Evolutionary conservation across 2,329 filamentous ascomycete genomes (phyloP).

Genomic region (Curvularia spicifera): DNA sequence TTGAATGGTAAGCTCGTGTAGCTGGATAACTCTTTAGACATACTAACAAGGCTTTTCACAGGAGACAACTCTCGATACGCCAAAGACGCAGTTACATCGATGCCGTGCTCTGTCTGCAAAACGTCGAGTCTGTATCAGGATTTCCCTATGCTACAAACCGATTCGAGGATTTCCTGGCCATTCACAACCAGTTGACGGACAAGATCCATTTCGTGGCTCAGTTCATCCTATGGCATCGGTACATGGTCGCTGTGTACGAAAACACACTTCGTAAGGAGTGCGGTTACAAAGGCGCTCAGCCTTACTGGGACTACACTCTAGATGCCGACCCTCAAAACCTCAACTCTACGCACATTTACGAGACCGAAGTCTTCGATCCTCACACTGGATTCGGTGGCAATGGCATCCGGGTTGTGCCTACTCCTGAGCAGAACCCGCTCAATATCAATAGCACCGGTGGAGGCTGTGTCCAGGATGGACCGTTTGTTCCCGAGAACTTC

Average conservation of each 20-base stretch:
- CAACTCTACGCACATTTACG: conserved; percentile 21
- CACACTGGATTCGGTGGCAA: conserved; percentile 46
- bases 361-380: conserved; percentile 28
- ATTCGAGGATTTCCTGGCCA: conserved; percentile 33
- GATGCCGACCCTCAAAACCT: conserved; percentile 30
- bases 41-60: not conserved
- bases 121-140: conserved; percentile 24
- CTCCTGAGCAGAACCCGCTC: conserved; percentile 32
- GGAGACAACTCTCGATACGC: conserved; percentile 26
- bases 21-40: not conserved
- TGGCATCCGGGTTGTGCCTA: conserved; percentile 36
- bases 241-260: conserved; percentile 32
- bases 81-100: conserved; percentile 33
- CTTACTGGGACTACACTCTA: conserved; percentile 48
- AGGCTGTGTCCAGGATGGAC: conserved; percentile 43
- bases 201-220: conserved; percentile 37
- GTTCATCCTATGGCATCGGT: conserved; percentile 35
- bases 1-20: conserved; percentile 24
- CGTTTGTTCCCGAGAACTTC: conserved; percentile 35
- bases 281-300: conserved; percentile 33
- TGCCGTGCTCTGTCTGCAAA: conserved; percentile 33
- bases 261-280: conserved; percentile 32
- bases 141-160: conserved; percentile 26
- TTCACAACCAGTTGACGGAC: conserved; percentile 30
- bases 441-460: conserved; percentile 41